Evolutionary conservation across 306 rosid genomes (phyloP), one percentile per base, ranked within the genome.

Genomic region (Aeschynomene evenia): DNA sequence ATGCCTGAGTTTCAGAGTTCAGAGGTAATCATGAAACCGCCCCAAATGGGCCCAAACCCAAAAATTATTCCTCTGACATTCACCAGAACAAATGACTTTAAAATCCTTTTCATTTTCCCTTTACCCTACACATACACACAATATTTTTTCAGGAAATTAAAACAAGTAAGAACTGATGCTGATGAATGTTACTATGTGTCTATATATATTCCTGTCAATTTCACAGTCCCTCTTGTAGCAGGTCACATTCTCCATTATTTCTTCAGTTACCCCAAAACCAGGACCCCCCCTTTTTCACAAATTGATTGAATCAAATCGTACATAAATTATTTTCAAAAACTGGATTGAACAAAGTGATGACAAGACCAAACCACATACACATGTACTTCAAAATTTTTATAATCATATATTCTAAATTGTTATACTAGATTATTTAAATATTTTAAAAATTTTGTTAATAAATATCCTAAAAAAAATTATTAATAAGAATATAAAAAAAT

Each of bases 41-140:
- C 77, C 67, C 49, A 40, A 60, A 61, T 57, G 72, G 84, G 86
- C 79, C 63, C 79, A 76, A 31, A 59, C 71, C 66, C 18, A 50
- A 59, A 74, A n/a, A 45, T 74, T 78, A 66, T 78, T 83, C 63
- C 82, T 67, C 76, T 68, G 74, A 72, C 82, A 72, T 65, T 72
- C 48, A 61, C 66, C 68, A 26, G 70, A 45, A 71, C 75, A 43
- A 62, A 28, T 59, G 43, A 51, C 70, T 48, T 45, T 45, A 14
- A 14, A 45, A 45, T 64, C 57, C 24, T 31, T 45, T 14, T 45
- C 51, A 7, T n/a, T 63, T 73, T 22, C 58, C 58, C 31, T 73
- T 66, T 54, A 33, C 45, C 64, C 73, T 34, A 29, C 45, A 3
- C 3, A 40, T 2, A 40, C n/a, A 39, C 0, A 39, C 40, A 34